phyloP scores from a whole-genome alignment of 208 protist species.

The Leishmania tropica region DNA sequence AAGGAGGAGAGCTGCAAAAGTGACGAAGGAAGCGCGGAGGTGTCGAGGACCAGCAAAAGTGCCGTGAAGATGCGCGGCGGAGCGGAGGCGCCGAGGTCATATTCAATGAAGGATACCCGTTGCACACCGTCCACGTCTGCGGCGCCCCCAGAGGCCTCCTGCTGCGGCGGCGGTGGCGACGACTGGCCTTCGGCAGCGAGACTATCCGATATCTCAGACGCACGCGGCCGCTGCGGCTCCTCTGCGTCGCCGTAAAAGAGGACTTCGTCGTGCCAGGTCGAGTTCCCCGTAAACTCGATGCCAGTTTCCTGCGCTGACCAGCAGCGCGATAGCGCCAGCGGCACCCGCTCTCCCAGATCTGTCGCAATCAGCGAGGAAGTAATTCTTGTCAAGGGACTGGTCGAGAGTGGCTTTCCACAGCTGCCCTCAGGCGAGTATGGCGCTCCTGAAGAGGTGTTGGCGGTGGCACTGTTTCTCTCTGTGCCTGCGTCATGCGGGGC shows the following conservation, averaged over 20 bases:
- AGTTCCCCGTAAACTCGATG: not conserved
- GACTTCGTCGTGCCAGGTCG: slow-evolving; percentile 10
- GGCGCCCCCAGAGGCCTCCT: not conserved
- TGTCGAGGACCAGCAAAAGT: slow-evolving; percentile 63
- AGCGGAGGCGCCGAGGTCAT: slow-evolving; percentile 35
- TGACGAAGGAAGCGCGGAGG: slow-evolving; percentile 33
- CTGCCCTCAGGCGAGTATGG: not conserved
- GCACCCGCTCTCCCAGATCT: slow-evolving; percentile 13
- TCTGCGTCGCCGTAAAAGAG: slow-evolving; percentile 17
- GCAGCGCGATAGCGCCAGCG: slow-evolving; percentile 23
- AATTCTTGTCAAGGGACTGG: not conserved
- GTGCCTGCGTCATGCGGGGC: not conserved
- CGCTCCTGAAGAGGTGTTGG: not conserved
- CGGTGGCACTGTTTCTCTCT: not conserved
- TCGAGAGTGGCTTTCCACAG: not conserved
- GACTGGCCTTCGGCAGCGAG: not conserved
- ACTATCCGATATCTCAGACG: not conserved
- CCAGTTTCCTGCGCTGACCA: not conserved
- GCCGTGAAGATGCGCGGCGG: slow-evolving; percentile 44
- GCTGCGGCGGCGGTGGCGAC: not conserved
- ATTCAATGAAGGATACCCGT: slow-evolving; percentile 24
- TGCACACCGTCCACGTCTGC: not conserved
- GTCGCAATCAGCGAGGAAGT: slow-evolving; percentile 28
- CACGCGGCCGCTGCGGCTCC: not conserved
- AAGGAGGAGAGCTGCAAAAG: slow-evolving; percentile 54